Evolutionary conservation across 2,329 filamentous ascomycete species (phyloP), one percentile per base, ranked within the genome.

Genomic region (Clarireedia sp.): DNA sequence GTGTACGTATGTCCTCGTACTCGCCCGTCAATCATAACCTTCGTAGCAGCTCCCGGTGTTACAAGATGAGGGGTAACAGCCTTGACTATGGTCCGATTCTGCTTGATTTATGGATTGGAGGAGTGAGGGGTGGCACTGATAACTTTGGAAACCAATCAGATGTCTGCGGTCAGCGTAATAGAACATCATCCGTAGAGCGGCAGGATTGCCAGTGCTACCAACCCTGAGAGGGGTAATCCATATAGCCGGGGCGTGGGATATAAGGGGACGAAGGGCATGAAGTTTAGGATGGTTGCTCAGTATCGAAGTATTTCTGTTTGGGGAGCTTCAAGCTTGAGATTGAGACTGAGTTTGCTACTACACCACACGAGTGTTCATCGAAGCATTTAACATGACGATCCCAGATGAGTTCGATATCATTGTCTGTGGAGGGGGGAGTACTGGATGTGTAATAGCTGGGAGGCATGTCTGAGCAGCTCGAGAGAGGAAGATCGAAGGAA

Each of bases 341-440:
- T 17, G 26, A 33, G 29, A 33, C 12, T 33, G 29, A 33, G 3
- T 5, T 33, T 9, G 29, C 12, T 12, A 33, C 29, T 33, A 33
- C 29, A 33, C 29, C 12, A 14, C 10, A 33, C 29, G 12, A 33
- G 9, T 33, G 10, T 12, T 10, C 29, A 33, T 3, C 12, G 29
- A 33, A 33, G 7, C 2, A 36, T 6, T 7, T n/a, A 55, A 33
- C 3, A 67, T 67, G 64, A 64, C 64, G 8, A 59, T 65, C 19
- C 64, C 63, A 33, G 64, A 67, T 46, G 75, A 78, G 63, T 74
- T 78, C 23, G 77, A 80, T 62, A 71, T 80, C 46, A 76, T 80
- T 57, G 71, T 79, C 53, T 74, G 74, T 38, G 77, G 77, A 67
- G 65, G 75, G 51, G 76, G 76, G 6, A 71, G 74, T 33, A 73